A percentile compares a stretch with the other conserved stretches of the same genome.
phyloP scores from a whole-genome alignment of 2,329 filamentous ascomycete genomes.

The Sclerotinia sclerotiorum region DNA sequence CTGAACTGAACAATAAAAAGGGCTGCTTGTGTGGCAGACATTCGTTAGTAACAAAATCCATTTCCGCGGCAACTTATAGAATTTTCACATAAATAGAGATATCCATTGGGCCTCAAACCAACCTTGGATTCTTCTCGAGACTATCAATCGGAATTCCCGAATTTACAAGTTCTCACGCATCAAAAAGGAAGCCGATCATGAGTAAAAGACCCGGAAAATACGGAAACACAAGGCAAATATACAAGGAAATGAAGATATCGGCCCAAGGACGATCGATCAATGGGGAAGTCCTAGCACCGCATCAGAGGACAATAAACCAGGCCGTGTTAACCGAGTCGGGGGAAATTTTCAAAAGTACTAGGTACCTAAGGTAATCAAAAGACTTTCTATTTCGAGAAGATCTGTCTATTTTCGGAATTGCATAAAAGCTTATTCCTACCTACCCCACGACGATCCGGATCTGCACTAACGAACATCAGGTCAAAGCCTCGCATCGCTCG shows the following conservation, averaged over 20 bases:
- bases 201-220: not conserved
- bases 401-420: not conserved
- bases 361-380: not conserved
- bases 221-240: not conserved
- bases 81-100: not conserved
- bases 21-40: too few species aligned
- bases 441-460: not conserved
- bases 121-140: not conserved
- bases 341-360: not conserved
- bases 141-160: not conserved
- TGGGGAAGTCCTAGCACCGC: not conserved
- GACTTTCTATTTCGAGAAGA: not conserved
- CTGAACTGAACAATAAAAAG: too few species aligned
- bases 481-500: not conserved
- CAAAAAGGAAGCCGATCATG: not conserved
- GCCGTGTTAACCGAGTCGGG: too few species aligned
- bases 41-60: not conserved
- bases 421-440: not conserved
- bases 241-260: not conserved
- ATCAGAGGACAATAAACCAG: not conserved
- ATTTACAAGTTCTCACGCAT: too few species aligned
- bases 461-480: not conserved
- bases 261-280: not conserved
- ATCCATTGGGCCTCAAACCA: too few species aligned
- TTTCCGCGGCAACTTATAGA: not conserved